Evolutionary conservation across 495 filamentous ascomycete species (phyloP).

Genomic region (Aspergillus bridgeri): DNA sequence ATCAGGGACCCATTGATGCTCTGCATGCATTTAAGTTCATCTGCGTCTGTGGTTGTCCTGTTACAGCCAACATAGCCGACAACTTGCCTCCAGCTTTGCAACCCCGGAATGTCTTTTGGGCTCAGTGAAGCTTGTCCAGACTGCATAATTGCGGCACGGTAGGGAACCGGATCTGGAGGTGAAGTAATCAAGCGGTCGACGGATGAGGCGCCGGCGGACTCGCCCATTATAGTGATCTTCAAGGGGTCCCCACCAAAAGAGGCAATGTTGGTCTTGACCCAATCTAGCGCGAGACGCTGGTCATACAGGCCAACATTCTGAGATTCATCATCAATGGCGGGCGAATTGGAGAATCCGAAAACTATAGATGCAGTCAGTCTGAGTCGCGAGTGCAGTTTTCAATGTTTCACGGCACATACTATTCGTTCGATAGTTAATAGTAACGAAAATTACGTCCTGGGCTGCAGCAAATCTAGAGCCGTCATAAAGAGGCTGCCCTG

Average conservation of each 20-base stretch:
- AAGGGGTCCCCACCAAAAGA: neutral
- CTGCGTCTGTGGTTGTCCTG: neutral
- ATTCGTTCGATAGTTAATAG: neutral
- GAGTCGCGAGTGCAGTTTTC: neutral
- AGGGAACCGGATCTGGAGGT: neutral
- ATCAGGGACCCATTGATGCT: neutral
- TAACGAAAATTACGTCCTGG: neutral
- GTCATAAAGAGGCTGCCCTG: neutral
- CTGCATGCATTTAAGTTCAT: neutral
- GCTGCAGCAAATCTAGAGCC: neutral
- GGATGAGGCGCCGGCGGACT: neutral
- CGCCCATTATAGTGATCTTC: neutral
- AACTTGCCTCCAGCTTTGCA: neutral
- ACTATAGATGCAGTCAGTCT: neutral
- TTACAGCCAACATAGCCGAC: neutral
- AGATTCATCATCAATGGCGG: neutral
- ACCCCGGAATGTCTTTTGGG: neutral
- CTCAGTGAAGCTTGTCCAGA: neutral
- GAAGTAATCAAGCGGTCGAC: neutral
- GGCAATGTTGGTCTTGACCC: neutral
- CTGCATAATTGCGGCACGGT: neutral
- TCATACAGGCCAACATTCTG: neutral
- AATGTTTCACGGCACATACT: neutral
- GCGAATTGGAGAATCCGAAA: neutral
- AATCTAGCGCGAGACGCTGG: neutral